Conservation (phyloP, 768 basidiomycete species). For the Tricholoma saponaceum region DNA sequence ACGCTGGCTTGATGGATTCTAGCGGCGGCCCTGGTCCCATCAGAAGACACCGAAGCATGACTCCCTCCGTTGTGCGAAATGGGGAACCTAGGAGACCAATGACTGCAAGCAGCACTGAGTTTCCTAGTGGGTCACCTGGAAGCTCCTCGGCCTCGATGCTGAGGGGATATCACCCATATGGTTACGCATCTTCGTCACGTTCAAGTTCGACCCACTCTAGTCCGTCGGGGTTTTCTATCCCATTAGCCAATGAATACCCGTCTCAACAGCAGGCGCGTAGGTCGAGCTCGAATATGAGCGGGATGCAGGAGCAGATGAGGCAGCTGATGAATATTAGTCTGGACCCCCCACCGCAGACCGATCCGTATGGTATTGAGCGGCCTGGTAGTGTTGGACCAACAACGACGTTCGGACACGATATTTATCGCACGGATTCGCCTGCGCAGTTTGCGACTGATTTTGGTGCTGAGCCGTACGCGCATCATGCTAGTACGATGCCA, state of each 20-base stretch:
- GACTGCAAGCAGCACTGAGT: conserved; percentile 36
- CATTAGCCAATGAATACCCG: conserved; percentile 31
- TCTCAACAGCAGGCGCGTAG: conserved; percentile 21
- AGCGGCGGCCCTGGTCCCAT: conserved; percentile 50
- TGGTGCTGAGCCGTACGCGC: conserved; percentile 16
- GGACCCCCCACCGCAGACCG: conserved; percentile 19
- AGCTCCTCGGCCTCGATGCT: conserved; percentile 24
- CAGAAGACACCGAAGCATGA: conserved; percentile 73
- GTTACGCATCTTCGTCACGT: conserved; percentile 32
- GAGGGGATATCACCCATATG: conserved; percentile 57
- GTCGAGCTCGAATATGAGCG: conserved; percentile 35
- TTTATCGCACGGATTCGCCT: conserved; percentile 40
- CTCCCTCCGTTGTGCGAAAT: conserved; percentile 56
- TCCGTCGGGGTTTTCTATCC: conserved; percentile 37
- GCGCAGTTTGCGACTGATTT: conserved; percentile 30
- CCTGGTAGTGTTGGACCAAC: conserved; percentile 5
- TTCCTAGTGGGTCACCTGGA: conserved; percentile 31
- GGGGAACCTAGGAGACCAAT: conserved; percentile 48
- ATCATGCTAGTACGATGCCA: background rate
- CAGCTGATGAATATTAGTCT: conserved; percentile 36
- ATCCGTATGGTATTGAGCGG: conserved; percentile 1
- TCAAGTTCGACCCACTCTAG: conserved; percentile 42
- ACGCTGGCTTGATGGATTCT: conserved; percentile 34
- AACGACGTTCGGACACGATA: conserved; percentile 22
- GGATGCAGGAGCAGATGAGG: conserved; percentile 41